Percentiles rank a stretch among this genome's conserved stretches.
phyloP scores from a whole-genome alignment of 2,329 filamentous ascomycete species.

The Thermothelomyces thermophilus region DNA sequence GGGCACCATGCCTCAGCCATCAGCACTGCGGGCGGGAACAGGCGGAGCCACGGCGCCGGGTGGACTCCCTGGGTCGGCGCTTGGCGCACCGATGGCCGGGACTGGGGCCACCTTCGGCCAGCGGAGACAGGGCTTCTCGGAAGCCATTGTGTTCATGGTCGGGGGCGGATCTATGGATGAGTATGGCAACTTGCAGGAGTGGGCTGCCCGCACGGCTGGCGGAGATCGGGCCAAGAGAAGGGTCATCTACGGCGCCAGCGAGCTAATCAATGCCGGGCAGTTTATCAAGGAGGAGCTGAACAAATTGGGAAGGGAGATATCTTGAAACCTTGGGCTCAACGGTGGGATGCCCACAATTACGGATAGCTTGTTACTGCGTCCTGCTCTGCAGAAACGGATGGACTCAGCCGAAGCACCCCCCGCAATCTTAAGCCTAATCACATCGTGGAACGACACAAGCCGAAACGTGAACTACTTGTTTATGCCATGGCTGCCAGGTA shows the following conservation, averaged over 20 bases:
- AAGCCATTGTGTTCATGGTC: conserved; percentile 89
- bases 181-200: conserved; percentile 95
- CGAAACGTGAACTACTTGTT: not conserved
- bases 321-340: conserved; percentile 11
- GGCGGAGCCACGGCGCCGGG: conserved; percentile 36
- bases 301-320: conserved; percentile 53
- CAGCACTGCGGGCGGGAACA: conserved; percentile 45
- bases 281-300: conserved; percentile 60
- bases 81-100: conserved; percentile 48
- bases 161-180: conserved; percentile 98
- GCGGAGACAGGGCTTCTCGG: conserved; percentile 78
- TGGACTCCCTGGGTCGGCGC: conserved; percentile 39
- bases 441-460: not conserved
- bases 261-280: conserved; percentile 62
- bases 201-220: conserved; percentile 68
- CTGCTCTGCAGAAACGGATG: no score
- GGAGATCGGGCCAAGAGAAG: conserved; percentile 60
- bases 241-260: conserved; percentile 93
- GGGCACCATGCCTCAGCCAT: conserved; percentile 81
- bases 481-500: no score
- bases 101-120: conserved; percentile 85
- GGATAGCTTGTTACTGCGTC: no score
- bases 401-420: not conserved
- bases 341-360: not conserved
- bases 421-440: not conserved